Base-by-base conservation (phyloP, 192 early-diverging fungal species). In the Umbelopsis sp. region DNA sequence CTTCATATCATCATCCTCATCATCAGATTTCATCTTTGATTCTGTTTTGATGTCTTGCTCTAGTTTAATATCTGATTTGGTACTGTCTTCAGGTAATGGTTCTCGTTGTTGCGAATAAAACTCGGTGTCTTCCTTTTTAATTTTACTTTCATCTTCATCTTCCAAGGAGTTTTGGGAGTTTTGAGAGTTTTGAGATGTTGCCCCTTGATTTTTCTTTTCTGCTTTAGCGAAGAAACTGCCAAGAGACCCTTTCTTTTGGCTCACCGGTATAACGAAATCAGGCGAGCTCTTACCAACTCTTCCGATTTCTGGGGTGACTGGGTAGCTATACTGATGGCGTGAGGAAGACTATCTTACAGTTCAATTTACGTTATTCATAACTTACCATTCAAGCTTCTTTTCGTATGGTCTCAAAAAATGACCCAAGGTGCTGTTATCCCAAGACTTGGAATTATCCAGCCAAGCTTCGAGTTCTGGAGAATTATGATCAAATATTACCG, bases 401-500 rank as follows among this genome's bases (percentile, higher is more conserved):
- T 85, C 73, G 35, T 75, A 85, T 11, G 87, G 84, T 49, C 78
- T 79, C 9, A 88, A 64, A 47, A 86, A 69, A 2, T 67, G 47
- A 7, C 70, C 73, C 20, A 86, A 50, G 22, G 55, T 61, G 13
- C 76, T 53, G 1, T 69, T 21, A 27, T 67, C 68, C 85, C 85
- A 84, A 0, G 49, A 25, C 7, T 72, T 46, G 3, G 68, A 50
- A 33, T 71, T 76, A 53, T 86, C 81, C n/a, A 88, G 69, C 87
- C 87, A 88, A 15, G 64, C 44, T 13, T 72, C 45, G 15, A 85
- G 68, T 50, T 80, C 81, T 46, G 80, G 67, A 11, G 52, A 72
- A 12, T 67, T 73, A 23, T 74, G 41, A 22, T 88, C 82, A 3
- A 86, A 68, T 61, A 88, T 84, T 20, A 85, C 85, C 16, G 87